These are phyloP conservation scores for Penicillium sp. DNA, from an alignment of 2,329 filamentous ascomycete species.

Conservation along the genomic window DNA sequence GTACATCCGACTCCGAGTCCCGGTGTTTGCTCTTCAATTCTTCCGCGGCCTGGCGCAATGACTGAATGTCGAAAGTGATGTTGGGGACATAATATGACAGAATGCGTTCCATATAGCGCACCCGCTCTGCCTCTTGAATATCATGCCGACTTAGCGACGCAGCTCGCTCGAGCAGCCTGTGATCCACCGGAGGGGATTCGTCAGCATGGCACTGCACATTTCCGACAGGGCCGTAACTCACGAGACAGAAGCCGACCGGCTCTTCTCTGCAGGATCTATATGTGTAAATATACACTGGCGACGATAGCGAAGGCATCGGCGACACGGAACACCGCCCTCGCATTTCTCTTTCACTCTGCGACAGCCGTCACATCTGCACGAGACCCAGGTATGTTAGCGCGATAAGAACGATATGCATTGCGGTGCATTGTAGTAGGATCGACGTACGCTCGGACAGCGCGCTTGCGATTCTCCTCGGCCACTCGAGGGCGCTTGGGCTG, in stretches of 20 bases:
- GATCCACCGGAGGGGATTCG: not conserved
- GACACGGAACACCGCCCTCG: slow-evolving; percentile 59
- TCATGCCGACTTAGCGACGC: slow-evolving; percentile 40
- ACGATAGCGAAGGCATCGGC: slow-evolving; percentile 56
- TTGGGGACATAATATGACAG: slow-evolving; percentile 54
- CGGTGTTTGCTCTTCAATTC: slow-evolving; percentile 47
- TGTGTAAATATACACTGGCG: slow-evolving; percentile 56
- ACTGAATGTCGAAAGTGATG: slow-evolving; percentile 47
- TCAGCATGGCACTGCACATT: slow-evolving; percentile 7
- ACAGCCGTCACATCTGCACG: slow-evolving; percentile 57
- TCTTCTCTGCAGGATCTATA: slow-evolving; percentile 40
- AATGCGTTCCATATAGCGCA: slow-evolving; percentile 53
- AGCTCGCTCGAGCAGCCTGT: slow-evolving; percentile 36
- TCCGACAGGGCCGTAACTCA: slow-evolving; percentile 25
- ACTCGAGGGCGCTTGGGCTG: slow-evolving; percentile 46
- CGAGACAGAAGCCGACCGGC: slow-evolving; percentile 39
- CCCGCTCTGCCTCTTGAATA: slow-evolving; percentile 41
- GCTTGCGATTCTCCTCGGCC: slow-evolving; percentile 47
- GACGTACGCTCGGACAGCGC: slow-evolving; percentile 46
- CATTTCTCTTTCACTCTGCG: slow-evolving; percentile 61
- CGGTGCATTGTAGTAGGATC: not conserved
- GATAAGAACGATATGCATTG: not conserved
- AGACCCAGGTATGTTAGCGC: slow-evolving; percentile 18
- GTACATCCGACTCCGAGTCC: slow-evolving; percentile 36
- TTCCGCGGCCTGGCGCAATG: slow-evolving; percentile 49